These are phyloP conservation scores for Spongospora subterranea DNA, from an alignment of 208 protist species.

Conservation along the genomic window DNA sequence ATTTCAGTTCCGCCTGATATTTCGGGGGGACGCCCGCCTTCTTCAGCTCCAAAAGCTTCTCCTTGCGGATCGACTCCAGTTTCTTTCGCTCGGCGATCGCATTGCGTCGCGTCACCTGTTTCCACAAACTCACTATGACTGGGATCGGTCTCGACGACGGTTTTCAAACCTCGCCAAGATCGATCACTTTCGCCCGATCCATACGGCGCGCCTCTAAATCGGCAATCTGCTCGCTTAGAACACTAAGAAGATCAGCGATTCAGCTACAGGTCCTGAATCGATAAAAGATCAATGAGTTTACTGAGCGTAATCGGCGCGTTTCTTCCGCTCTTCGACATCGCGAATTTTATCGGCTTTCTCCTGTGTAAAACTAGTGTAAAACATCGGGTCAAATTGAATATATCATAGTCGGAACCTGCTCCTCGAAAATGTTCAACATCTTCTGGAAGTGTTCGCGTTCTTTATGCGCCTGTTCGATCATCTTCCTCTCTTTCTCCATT, in stretches of 20 bases:
- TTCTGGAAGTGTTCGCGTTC: constrained; percentile 57
- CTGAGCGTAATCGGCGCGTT: background rate
- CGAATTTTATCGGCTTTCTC: background rate
- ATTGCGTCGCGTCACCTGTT: constrained; percentile 23
- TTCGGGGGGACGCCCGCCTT: constrained; percentile 46
- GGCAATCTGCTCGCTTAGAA: constrained; percentile 53
- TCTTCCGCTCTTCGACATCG: background rate
- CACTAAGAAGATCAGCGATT: background rate
- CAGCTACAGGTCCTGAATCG: background rate
- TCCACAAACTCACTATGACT: background rate
- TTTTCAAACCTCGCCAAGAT: background rate
- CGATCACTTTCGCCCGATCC: constrained; percentile 52
- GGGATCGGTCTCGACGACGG: background rate
- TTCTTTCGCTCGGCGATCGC: constrained; percentile 48
- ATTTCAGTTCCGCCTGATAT: constrained; percentile 57
- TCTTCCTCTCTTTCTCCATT: constrained; percentile 60
- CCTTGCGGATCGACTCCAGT: constrained; percentile 53
- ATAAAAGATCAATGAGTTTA: background rate
- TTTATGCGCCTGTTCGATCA: constrained; percentile 55
- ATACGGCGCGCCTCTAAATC: constrained; percentile 52
- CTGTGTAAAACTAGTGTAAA: background rate
- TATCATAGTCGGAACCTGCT: background rate
- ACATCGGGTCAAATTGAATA: too few relatives aligned
- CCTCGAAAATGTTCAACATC: constrained; percentile 52
- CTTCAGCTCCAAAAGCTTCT: constrained; percentile 49